Conservation (phyloP, 192 early-diverging fungal species). For the Piromyces finnis region DNA sequence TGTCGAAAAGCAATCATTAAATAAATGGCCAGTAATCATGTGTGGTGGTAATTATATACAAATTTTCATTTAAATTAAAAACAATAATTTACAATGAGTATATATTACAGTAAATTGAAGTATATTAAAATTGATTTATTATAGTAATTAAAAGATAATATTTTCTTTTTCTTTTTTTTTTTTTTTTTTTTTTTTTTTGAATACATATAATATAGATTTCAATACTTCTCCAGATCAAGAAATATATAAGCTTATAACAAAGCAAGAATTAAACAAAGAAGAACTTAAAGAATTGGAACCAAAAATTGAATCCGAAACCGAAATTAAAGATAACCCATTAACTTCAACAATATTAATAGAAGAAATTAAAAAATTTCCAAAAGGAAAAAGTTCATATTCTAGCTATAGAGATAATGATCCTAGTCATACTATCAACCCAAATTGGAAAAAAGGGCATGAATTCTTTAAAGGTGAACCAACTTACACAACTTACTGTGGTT, state of each 20-base stretch:
- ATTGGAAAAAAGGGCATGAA: not conserved
- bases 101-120: no score
- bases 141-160: no score
- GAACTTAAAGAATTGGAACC: not conserved
- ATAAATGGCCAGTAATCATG: not conserved
- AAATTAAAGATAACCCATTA: not conserved
- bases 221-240: not conserved
- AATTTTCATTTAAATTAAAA: no score
- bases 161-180: no score
- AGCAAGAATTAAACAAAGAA: not conserved
- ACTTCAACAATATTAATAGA: not conserved
- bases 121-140: no score
- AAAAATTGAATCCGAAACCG: not conserved
- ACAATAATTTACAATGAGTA: no score
- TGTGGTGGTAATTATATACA: not conserved
- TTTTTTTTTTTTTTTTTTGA: no score
- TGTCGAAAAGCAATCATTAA: not conserved
- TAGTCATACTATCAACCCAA: not conserved
- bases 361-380: not conserved
- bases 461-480: not conserved
- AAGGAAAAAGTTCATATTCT: not conserved
- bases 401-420: not conserved
- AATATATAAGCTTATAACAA: not conserved
- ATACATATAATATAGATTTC: not conserved
- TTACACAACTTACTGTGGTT: not conserved